Base-by-base conservation (phyloP, 148 eudicot species). In the Beta vulgaris region DNA sequence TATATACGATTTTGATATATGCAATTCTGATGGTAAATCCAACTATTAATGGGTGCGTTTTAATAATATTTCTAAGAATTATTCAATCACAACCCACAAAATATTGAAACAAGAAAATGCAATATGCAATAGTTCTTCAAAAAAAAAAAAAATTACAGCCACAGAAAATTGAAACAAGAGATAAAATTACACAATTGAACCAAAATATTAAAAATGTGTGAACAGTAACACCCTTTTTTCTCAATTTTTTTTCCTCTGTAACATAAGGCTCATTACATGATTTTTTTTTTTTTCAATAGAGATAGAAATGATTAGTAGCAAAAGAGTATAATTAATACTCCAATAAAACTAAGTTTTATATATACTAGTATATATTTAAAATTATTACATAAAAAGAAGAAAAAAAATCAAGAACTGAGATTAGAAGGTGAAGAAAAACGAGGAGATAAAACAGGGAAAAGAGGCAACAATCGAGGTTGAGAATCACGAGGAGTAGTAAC, bases 381-480 rank as follows among this genome's bases (percentile, higher is more conserved):
- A 42, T 58, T 21, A 58, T 29, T 58, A 31, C 36, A 11, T 13
- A 25, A 80, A 62, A 63, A 39, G 3, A 14, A 36, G 32, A 36
- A 57, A 72, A 71, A 64, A 23, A 69, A 34, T 40, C 25, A 58
- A 68, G 79, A 77, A 61, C 66, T 46, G 26, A 49, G 58, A 65
- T 85, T 55, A 82, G 85, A 76, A 69, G 83, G 82, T 37, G 89
- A 28, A 49, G 76, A 69, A 21, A 79, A 78, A 43, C 82, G 73
- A 8, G 94, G 90, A 0, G 94, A 90, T 10, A 88, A 80, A 34
- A 88, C 73, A 25, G 95, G 95, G 68, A 90, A 90, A 73, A 90
- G 77, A 3, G 96, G 86, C 46, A 90, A 76, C 39, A 90, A 83
- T 25, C 80, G 87, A 68, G 89, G 96, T 79, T 87, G 86, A 46